Conservation (phyloP, 2,329 filamentous ascomycete genomes). For the Fusarium pseudonygamai region DNA sequence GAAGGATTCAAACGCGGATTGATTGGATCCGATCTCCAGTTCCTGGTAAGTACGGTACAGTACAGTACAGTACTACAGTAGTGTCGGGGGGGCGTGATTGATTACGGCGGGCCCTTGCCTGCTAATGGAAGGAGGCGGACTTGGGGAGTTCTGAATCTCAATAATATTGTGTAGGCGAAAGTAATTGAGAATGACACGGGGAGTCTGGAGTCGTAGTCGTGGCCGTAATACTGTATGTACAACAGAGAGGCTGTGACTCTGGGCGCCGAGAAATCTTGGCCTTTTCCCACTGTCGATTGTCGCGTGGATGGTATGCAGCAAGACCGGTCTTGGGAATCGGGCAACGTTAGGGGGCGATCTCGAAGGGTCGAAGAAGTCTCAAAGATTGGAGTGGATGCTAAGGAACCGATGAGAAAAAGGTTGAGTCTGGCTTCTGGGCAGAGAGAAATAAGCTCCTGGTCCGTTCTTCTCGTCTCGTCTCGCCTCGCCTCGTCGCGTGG, state of each 20-base stretch:
- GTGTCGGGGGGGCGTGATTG: conserved; percentile 7
- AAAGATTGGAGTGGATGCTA: not conserved
- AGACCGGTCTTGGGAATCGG: conserved; percentile 3
- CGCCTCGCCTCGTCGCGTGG: not conserved
- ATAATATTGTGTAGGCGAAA: not conserved
- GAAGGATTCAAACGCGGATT: conserved; percentile 24
- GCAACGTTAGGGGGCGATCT: conserved; percentile 23
- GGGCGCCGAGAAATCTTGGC: conserved; percentile 31
- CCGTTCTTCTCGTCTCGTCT: conserved; percentile 1
- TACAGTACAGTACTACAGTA: not conserved
- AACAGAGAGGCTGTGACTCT: conserved; percentile 24
- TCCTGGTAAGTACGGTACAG: not conserved
- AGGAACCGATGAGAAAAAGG: not conserved
- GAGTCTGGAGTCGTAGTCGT: not conserved
- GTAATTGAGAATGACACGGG: not conserved
- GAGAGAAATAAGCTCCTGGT: conserved; percentile 16
- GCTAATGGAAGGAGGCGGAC: conserved; percentile 17
- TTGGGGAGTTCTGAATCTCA: not conserved
- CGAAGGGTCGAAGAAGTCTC: conserved; percentile 24
- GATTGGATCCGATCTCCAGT: not conserved
- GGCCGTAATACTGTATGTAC: not conserved
- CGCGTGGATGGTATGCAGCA: conserved; percentile 15
- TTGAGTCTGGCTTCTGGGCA: not conserved
- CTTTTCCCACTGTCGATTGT: conserved; percentile 20
- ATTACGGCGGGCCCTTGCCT: conserved; percentile 19